These are phyloP conservation scores for Amanita polypyramis DNA, from an alignment of 768 basidiomycete genomes.

Conservation along the genomic window DNA sequence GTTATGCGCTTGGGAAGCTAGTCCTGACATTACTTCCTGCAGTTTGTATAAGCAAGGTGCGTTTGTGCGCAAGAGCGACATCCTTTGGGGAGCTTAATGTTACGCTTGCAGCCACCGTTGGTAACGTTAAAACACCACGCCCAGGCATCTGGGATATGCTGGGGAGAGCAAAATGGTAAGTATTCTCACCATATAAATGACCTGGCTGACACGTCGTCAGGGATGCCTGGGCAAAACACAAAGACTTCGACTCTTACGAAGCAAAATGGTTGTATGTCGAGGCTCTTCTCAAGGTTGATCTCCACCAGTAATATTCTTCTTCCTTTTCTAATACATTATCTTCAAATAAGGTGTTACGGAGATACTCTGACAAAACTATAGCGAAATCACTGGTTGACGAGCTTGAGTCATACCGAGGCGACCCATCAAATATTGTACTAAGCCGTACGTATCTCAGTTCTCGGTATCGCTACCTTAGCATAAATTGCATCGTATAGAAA, in stretches of 20 bases:
- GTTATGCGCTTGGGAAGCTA: neutral
- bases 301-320: neutral
- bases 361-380: conserved; percentile 75
- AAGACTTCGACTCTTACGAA: conserved; percentile 64
- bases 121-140: conserved; percentile 69
- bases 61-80: conserved; percentile 6
- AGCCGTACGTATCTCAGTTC: conserved; percentile 38
- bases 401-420: conserved; percentile 65
- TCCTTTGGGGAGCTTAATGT: conserved; percentile 4
- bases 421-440: conserved; percentile 50
- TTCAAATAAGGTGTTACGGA: conserved; percentile 53
- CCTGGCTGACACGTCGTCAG: conserved; percentile 25
- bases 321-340: neutral
- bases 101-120: conserved; percentile 64
- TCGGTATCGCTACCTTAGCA: neutral
- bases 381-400: conserved; percentile 70
- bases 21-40: neutral
- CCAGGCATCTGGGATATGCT: conserved; percentile 89
- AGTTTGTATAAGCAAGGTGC: conserved; percentile 92
- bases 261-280: conserved; percentile 90
- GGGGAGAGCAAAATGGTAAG: conserved; percentile 86
- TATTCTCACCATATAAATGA: neutral
- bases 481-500: conserved; percentile 19
- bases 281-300: conserved; percentile 65
- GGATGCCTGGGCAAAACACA: conserved; percentile 95